These are phyloP conservation scores for Aspergillus fumigatus DNA, from an alignment of 2,329 filamentous ascomycete species.

Conservation along the genomic window DNA sequence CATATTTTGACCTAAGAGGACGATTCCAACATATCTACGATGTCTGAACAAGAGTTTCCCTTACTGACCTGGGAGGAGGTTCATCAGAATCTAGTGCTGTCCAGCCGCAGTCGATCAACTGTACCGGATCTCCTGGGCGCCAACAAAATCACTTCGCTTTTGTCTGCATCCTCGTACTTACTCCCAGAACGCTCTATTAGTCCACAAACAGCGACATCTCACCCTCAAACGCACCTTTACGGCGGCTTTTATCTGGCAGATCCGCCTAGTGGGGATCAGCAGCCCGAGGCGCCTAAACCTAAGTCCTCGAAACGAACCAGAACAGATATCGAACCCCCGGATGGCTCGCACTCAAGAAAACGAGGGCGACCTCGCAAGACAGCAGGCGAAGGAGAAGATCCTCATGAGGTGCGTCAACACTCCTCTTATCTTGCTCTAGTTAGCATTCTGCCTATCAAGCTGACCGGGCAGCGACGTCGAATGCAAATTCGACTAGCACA, in stretches of 20 bases:
- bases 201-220: not conserved
- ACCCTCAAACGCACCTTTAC: not conserved
- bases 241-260: constrained; percentile 2
- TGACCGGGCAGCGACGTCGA: constrained; percentile 16
- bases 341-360: constrained; percentile 8
- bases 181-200: constrained; percentile 7
- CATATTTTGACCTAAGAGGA: not conserved
- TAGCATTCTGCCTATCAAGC: not conserved
- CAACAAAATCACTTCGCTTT: constrained; percentile 6
- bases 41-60: not conserved
- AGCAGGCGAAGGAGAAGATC: constrained; percentile 9
- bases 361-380: constrained; percentile 18
- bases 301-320: constrained; percentile 2
- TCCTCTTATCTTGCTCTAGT: not conserved
- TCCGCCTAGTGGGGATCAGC: not conserved
- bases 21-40: not conserved
- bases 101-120: not conserved
- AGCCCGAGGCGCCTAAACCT: not conserved
- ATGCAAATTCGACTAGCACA: constrained; percentile 24
- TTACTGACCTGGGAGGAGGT: not conserved
- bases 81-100: not conserved
- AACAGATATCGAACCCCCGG: not conserved
- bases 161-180: constrained; percentile 18
- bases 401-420: constrained; percentile 15
- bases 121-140: not conserved